A percentile compares a stretch with the other conserved stretches of the same genome.
Evolutionary conservation across 352 stramenopile species (phyloP).

Genomic region (Pythium volutum): DNA sequence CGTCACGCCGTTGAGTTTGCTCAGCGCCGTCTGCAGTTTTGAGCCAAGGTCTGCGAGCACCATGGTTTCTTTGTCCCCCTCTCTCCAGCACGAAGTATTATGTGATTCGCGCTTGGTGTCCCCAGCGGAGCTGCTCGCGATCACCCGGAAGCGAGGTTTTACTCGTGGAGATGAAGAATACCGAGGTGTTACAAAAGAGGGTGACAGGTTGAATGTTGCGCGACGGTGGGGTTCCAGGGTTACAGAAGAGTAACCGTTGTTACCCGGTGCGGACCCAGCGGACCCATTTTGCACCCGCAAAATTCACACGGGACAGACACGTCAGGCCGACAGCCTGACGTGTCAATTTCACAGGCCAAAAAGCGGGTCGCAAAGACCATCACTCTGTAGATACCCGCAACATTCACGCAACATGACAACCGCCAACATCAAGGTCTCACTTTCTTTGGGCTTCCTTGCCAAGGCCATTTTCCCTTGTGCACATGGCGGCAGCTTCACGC

Average conservation of each 20-base stretch:
- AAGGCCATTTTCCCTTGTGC: neutral
- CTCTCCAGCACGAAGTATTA: too few relatives aligned
- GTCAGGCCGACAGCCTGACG: too few relatives aligned
- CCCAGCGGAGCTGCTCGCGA: neutral
- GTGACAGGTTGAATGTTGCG: conserved; percentile 3
- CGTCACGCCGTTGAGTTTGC: conserved; percentile 84
- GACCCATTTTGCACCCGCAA: conserved; percentile 2
- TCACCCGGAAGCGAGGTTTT: neutral
- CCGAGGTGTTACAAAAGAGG: conserved; percentile 6
- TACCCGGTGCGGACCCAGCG: neutral
- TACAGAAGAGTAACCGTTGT: neutral
- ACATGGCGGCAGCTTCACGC: conserved; percentile 24
- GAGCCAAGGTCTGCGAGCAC: conserved; percentile 87
- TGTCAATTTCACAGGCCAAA: conserved; percentile 2
- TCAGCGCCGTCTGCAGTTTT: conserved; percentile 84
- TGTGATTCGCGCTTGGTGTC: conserved; percentile 1
- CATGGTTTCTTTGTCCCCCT: conserved; percentile 49
- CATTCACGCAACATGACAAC: conserved; percentile 14
- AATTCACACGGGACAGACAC: too few relatives aligned
- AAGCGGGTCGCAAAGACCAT: neutral
- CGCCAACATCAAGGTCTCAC: conserved; percentile 2
- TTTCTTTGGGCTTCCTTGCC: conserved; percentile 24
- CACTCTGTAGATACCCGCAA: conserved; percentile 8
- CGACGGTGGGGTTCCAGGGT: too few relatives aligned
- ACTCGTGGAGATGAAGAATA: neutral